Evolutionary conservation across 306 rosid genomes (phyloP), one percentile per base, ranked within the genome.

Genomic region (Inga oerstediana): DNA sequence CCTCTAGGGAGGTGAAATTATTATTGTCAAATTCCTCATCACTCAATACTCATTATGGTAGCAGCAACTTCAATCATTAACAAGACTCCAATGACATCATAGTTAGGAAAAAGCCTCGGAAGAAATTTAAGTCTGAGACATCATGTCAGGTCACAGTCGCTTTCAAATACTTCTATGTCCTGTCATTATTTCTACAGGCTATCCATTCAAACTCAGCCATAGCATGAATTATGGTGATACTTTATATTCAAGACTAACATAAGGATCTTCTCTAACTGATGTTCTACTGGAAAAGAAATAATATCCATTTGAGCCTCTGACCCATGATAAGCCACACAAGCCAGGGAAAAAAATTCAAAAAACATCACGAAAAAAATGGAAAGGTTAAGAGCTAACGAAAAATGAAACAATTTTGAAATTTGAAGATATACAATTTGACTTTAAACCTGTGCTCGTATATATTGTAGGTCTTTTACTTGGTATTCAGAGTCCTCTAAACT

Each of bases 371-470:
- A 72, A 51, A 27, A 76, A 44, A 39, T 41, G 34, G 74, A 59
- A 11, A 71, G 75, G 82, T 37, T 8, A n/a, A 58, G 27, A 1
- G 11, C 64, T n/a, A n/a, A 20, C 8, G 24, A 58, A 7, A 58
- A 58, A 20, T 20, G 30, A 56, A 6, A 2, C 2, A 12, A 75
- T 10, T 75, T 19, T 22, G 72, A 61, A 34, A 68, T 69, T 62
- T 51, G 54, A 49, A 52, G 66, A 79, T 44, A 68, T 79, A 74
- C 58, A 39, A 14, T 75, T 80, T 73, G 81, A 79, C 74, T 41
- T 46, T 10, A 72, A 77, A 93, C 97, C 95, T 91, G 90, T 1
- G 91, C 97, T 39, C 70, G 76, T 56, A 93, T 85, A 34, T 82
- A 74, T 48, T 81, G 88, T 77, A 90, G 68, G 30, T 90, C 93